A percentile compares a stretch with the other conserved stretches of the same genome.
phyloP scores from a whole-genome alignment of 2,329 filamentous ascomycete species.

The Fonsecaea multimorphosa region DNA sequence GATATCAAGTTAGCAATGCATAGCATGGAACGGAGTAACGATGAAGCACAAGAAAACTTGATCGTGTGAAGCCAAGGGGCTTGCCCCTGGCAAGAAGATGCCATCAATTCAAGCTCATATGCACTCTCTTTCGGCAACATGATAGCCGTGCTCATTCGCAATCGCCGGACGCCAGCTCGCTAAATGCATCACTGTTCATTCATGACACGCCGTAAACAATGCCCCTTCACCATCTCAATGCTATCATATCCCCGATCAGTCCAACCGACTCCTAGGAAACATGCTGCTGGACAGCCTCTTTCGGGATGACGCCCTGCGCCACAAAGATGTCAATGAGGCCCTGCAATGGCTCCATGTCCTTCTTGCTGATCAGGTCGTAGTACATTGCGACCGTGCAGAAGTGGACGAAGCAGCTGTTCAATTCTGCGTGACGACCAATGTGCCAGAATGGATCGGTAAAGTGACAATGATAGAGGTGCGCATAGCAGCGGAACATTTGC shows the following conservation, averaged over 20 bases:
- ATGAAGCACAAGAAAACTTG: background rate
- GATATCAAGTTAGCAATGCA: background rate
- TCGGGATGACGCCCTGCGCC: conserved; percentile 83
- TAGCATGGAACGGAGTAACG: background rate
- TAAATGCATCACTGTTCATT: conserved; percentile 17
- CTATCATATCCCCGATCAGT: background rate
- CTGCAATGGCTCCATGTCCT: conserved; percentile 95
- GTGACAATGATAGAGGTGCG: conserved; percentile 97
- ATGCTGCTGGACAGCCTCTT: conserved; percentile 56
- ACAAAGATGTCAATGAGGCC: conserved; percentile 91
- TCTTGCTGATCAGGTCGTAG: conserved; percentile 81
- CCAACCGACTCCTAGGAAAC: conserved; percentile 18
- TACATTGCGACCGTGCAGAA: conserved; percentile 81
- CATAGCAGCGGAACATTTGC: conserved; percentile 98
- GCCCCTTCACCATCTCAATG: background rate
- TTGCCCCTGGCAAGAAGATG: background rate
- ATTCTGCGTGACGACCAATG: conserved; percentile 71
- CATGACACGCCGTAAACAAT: conserved; percentile 2
- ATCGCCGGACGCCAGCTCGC: conserved; percentile 19
- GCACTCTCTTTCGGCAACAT: background rate
- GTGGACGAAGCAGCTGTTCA: conserved; percentile 87
- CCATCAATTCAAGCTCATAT: conserved; percentile 3
- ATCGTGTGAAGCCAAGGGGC: background rate
- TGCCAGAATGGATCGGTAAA: conserved; percentile 85
- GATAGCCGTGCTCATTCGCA: background rate